A percentile compares a stretch with the other conserved stretches of the same genome.
phyloP scores from a whole-genome alignment of 1,284 basidiomycete species.

The Boletus smithii region DNA sequence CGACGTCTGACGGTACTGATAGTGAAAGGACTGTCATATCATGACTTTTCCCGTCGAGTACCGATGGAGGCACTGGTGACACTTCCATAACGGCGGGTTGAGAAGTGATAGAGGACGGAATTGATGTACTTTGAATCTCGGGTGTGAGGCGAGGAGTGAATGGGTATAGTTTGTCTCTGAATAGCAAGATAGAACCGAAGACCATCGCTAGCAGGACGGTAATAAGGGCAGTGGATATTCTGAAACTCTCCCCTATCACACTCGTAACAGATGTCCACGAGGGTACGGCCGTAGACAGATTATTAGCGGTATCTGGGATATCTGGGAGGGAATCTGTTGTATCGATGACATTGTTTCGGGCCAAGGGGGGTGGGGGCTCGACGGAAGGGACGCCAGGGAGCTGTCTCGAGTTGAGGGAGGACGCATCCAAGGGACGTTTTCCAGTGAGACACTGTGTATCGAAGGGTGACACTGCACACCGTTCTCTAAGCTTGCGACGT shows the following conservation, averaged over 20 bases:
- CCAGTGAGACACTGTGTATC: constrained; percentile 62
- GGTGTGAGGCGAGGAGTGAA: background rate
- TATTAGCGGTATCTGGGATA: constrained; percentile 16
- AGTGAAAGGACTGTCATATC: background rate
- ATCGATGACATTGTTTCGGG: constrained; percentile 7
- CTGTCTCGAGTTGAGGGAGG: constrained; percentile 32
- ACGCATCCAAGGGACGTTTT: constrained; percentile 46
- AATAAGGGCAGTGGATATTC: constrained; percentile 14
- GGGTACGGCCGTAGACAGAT: constrained; percentile 14
- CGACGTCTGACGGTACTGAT: background rate
- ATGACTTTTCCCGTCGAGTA: constrained; percentile 3
- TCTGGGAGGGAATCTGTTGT: constrained; percentile 12
- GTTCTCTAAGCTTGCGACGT: constrained; percentile 38
- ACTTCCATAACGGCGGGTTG: background rate
- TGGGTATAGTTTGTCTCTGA: constrained; percentile 24
- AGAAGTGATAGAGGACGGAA: background rate
- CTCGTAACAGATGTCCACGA: constrained; percentile 18
- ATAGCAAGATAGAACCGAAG: constrained; percentile 26
- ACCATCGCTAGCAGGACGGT: constrained; percentile 24
- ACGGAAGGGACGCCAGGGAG: constrained; percentile 35
- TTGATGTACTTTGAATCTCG: constrained; percentile 1
- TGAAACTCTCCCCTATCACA: constrained; percentile 13
- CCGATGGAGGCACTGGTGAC: background rate
- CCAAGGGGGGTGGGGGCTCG: constrained; percentile 23
- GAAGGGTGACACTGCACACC: constrained; percentile 38